Evolutionary conservation across 768 basidiomycete genomes (phyloP).

Genomic region (Russula earlei): DNA sequence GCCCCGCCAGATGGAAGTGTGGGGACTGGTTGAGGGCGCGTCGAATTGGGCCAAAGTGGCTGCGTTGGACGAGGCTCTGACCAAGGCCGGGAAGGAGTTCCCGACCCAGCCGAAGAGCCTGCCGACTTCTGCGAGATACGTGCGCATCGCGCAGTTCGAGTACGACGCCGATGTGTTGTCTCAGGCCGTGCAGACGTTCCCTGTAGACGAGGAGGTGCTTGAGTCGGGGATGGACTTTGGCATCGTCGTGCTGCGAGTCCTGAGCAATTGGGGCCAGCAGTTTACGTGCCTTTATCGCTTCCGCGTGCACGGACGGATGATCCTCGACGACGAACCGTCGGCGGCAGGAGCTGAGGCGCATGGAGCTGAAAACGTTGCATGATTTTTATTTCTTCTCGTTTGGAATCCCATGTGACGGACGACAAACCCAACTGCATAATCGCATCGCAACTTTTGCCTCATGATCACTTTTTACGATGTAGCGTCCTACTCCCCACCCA

Average conservation of each 20-base stretch:
- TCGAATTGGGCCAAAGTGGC: slow-evolving; percentile 58
- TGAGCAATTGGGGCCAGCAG: slow-evolving; percentile 82
- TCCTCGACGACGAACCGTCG: slow-evolving; percentile 20
- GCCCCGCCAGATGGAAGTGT: slow-evolving; percentile 81
- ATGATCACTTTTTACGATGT: slow-evolving; percentile 4
- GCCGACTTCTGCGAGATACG: slow-evolving; percentile 24
- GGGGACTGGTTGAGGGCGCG: slow-evolving; percentile 76
- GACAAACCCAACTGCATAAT: not conserved
- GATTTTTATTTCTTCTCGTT: not conserved
- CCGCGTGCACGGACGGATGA: slow-evolving; percentile 61
- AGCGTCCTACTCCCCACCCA: not conserved
- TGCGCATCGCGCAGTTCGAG: slow-evolving; percentile 38
- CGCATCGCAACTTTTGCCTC: not conserved
- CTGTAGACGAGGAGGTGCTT: slow-evolving; percentile 43
- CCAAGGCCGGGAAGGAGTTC: slow-evolving; percentile 21
- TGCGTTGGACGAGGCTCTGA: slow-evolving; percentile 38
- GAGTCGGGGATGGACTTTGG: slow-evolving; percentile 76
- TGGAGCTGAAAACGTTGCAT: not conserved
- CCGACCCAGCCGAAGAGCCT: slow-evolving; percentile 25
- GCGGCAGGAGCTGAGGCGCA: not conserved
- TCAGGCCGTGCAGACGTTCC: slow-evolving; percentile 42
- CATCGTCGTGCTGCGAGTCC: slow-evolving; percentile 68
- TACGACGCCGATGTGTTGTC: slow-evolving; percentile 37
- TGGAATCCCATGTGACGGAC: not conserved
- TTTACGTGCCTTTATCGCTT: slow-evolving; percentile 87